Conservation (phyloP, 148 eudicot species). For the Rhododendron ferrugineum region DNA sequence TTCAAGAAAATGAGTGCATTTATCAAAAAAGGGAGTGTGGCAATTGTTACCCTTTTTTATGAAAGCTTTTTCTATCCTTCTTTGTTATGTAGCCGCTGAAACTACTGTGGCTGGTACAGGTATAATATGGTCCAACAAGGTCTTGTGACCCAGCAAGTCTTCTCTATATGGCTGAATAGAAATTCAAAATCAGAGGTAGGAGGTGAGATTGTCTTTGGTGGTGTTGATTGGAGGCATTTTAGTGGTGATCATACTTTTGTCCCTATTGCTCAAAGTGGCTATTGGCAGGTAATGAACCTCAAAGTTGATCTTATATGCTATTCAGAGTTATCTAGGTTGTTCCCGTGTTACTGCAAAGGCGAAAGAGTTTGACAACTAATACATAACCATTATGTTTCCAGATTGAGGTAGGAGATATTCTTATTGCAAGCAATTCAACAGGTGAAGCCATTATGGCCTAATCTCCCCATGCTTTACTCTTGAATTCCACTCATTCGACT, state of each 20-base stretch:
- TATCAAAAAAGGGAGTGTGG: too few species aligned
- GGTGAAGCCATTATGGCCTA: slow-evolving; percentile 19
- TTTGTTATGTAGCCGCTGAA: not conserved
- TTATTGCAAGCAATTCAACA: slow-evolving; percentile 33
- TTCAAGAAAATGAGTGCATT: too few species aligned
- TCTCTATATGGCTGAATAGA: slow-evolving; percentile 63
- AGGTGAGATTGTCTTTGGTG: slow-evolving; percentile 67
- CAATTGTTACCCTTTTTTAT: not conserved
- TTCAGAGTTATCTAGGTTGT: not conserved
- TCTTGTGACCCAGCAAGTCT: slow-evolving; percentile 30
- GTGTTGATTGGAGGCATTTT: slow-evolving; percentile 37
- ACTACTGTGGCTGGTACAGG: slow-evolving; percentile 20
- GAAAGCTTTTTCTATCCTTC: not conserved
- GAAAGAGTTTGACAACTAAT: not conserved
- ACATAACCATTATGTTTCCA: slow-evolving; percentile 16
- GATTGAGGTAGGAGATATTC: slow-evolving; percentile 39
- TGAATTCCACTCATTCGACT: not conserved
- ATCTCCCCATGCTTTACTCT: not conserved
- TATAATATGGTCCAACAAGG: slow-evolving; percentile 52
- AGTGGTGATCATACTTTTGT: slow-evolving; percentile 50
- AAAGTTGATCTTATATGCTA: not conserved
- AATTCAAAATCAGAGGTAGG: slow-evolving; percentile 33
- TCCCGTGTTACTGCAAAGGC: not conserved
- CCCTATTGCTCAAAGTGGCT: slow-evolving; percentile 43
- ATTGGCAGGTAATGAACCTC: slow-evolving; percentile 49